Base-by-base conservation (phyloP, 2,329 filamentous ascomycete genomes). In the Didymella pinodella region DNA sequence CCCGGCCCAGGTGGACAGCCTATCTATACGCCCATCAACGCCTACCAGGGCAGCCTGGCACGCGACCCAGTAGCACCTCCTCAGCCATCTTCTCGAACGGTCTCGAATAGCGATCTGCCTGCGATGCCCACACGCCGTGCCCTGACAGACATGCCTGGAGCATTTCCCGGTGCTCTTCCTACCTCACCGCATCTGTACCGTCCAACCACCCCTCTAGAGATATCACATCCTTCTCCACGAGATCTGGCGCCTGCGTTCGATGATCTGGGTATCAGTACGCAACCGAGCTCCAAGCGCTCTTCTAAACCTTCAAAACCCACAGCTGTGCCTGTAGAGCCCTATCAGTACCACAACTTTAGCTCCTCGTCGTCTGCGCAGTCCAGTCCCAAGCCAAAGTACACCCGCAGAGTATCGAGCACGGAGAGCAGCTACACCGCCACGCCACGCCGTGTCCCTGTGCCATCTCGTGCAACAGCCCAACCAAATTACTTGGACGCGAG, bases 1-100 rank as follows among this genome's bases (percentile, higher is more conserved):
- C 75, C 78, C 57, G 79, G 81, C 16, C 77, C 81, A 36, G 81
- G 84, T 66, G 81, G 83, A 51, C 73, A 78, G 55, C 75, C 79
- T 2, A 73, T 79, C 8, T 84, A 82, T 59, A 68, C 73, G 29
- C 76, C 81, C n/a, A 73, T 81, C 43, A 80, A 69, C 41, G 61
- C 77, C 18, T 79, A 81, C 52, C 78, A 79, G 56, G 65, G 69
- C 46, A 72, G 71, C 71, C 69, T 64, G 70, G 70, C 46, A 67
- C 73, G 59, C 74, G 76, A 71, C 71, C 70, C 55, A 36, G 58
- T 52, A 3, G 61, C 65, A n/a, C 65, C 70, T 29, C 76, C 77
- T 26, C 80, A 79, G 18, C 80, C 82, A n/a, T 77, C 76, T 38
- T 79, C 79, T 18, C 78, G 77, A 16, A 78, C 79, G 4, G 75